These are phyloP conservation scores for Colletotrichum truncatum DNA, from an alignment of 2,329 filamentous ascomycete genomes.

Conservation along the genomic window DNA sequence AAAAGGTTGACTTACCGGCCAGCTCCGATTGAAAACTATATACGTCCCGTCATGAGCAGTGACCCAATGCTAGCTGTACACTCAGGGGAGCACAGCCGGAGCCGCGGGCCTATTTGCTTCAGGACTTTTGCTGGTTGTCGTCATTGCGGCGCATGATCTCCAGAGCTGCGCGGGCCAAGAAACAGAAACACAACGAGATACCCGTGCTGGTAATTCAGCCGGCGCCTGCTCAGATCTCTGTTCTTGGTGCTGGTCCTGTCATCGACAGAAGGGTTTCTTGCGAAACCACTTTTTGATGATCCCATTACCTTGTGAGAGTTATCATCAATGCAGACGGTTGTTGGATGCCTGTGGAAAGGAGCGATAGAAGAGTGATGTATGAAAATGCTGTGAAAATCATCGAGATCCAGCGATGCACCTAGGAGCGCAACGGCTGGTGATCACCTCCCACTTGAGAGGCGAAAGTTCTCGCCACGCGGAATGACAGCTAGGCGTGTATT, in stretches of 20 bases:
- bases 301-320: slow-evolving; percentile 30
- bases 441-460: too few species aligned
- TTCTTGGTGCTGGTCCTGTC: slow-evolving; percentile 38
- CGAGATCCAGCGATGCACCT: too few species aligned
- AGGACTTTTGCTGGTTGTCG: slow-evolving; percentile 31
- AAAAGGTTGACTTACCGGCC: slow-evolving; percentile 21
- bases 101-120: slow-evolving; percentile 13
- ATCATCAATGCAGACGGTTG: slow-evolving; percentile 36
- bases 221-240: slow-evolving; percentile 45
- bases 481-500: too few species aligned
- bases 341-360: background rate
- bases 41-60: slow-evolving; percentile 33
- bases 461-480: too few species aligned
- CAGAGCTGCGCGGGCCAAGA: background rate
- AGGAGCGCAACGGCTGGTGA: too few species aligned
- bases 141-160: slow-evolving; percentile 33
- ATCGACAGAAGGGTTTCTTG: slow-evolving; percentile 27
- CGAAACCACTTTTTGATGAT: slow-evolving; percentile 21
- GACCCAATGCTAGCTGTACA: slow-evolving; percentile 3
- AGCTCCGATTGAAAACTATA: slow-evolving; percentile 53
- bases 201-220: background rate
- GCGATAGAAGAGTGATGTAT: background rate
- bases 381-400: background rate
- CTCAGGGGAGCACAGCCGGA: background rate
- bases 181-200: slow-evolving; percentile 8